phyloP scores from a whole-genome alignment of 371 early-diverging fungal species.

The Zychaea mexicana region DNA sequence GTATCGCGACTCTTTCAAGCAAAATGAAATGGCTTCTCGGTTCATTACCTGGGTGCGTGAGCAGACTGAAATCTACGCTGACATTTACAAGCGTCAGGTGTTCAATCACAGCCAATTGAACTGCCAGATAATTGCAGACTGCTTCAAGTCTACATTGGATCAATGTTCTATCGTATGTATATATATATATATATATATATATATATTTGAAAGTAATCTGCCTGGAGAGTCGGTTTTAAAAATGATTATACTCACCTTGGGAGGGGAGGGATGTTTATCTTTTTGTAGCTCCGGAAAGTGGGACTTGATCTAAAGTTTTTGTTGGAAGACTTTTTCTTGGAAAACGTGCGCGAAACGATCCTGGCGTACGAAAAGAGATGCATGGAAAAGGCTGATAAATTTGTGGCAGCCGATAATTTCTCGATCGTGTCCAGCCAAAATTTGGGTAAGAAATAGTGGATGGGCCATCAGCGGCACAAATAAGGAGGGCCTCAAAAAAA shows the following conservation, averaged over 20 bases:
- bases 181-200: neutral
- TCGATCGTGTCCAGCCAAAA: conserved; percentile 60
- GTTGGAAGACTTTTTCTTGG: conserved; percentile 77
- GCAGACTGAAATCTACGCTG: conserved; percentile 84
- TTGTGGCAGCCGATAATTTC: conserved; percentile 66
- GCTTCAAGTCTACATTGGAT: conserved; percentile 76
- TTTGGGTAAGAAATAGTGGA: conserved; percentile 46
- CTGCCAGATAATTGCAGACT: conserved; percentile 84
- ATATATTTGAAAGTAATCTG: no score
- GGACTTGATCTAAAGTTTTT: conserved; percentile 89
- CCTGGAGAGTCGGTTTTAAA: no score
- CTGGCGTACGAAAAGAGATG: conserved; percentile 60
- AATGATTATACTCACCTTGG: no score
- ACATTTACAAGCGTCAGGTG: conserved; percentile 86
- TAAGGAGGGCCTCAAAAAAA: neutral
- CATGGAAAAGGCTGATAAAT: conserved; percentile 56
- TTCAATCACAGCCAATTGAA: conserved; percentile 74
- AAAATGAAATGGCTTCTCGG: conserved; percentile 87
- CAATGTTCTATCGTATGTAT: conserved; percentile 69
- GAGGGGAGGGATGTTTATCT: no score
- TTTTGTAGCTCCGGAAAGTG: conserved; percentile 57
- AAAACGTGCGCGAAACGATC: conserved; percentile 70
- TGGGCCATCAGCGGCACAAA: neutral
- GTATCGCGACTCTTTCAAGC: conserved; percentile 88
- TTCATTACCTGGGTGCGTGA: conserved; percentile 91